phyloP scores from a whole-genome alignment of 768 basidiomycete genomes.

The Daedaleopsis sinensis region DNA sequence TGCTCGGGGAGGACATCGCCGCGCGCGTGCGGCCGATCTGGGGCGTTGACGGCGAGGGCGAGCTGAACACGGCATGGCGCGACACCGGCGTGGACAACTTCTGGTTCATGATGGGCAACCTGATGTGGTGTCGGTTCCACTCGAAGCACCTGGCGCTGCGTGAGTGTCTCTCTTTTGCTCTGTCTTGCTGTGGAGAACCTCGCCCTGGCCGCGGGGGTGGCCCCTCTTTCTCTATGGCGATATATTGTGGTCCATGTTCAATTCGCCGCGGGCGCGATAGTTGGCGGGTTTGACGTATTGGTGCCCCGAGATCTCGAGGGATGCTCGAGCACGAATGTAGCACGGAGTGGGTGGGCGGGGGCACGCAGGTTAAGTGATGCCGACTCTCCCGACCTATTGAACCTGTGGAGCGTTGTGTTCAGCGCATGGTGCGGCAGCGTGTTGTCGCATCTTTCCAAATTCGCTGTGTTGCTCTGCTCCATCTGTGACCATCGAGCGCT shows the following conservation, averaged over 20 bases:
- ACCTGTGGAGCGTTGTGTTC: no score
- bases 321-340: no score
- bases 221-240: no score
- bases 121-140: constrained; percentile 65
- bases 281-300: no score
- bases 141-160: constrained; percentile 69
- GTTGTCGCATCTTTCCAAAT: not conserved
- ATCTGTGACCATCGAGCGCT: not conserved
- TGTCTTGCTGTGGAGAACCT: not conserved
- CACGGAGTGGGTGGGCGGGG: no score
- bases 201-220: no score
- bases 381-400: no score
- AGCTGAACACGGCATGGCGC: constrained; percentile 52
- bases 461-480: not conserved
- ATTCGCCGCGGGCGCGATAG: no score
- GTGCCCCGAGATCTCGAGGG: no score
- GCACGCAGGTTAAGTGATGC: no score
- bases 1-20: constrained; percentile 51
- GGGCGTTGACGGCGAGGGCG: constrained; percentile 70
- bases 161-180: constrained; percentile 38
- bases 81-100: constrained; percentile 54
- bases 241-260: no score
- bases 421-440: no score
- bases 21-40: constrained; percentile 55
- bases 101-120: constrained; percentile 66